Base-by-base conservation (phyloP, 2,329 filamentous ascomycete genomes). In the Penicillium sp. region DNA sequence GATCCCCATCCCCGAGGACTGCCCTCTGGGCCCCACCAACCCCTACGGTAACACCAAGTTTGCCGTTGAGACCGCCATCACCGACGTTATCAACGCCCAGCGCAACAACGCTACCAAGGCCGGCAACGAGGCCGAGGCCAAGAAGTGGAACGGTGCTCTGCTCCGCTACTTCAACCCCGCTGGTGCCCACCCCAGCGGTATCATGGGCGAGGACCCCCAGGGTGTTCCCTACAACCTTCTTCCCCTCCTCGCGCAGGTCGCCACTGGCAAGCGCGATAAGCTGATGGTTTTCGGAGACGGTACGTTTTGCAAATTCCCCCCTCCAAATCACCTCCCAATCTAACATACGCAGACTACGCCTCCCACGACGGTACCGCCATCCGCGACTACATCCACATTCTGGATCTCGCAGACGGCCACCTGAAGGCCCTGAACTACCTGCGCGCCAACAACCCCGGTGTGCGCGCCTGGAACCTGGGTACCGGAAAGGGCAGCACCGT, bases 141-240 rank as follows among this genome's bases (percentile, higher is more conserved):
- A 91, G 68, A 86, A 91, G 68, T 97, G 90, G 90, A 97, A 97
- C 75, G 94, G 85, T 53, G 94, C 93, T 40, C 81, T 97, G 62
- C 82, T 99, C 67, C 86, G 94, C 67, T 99, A 99, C 81, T 99
- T 99, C 82, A 99, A 99, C 83, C 94, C 94, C 29, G 91, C 89
- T 54, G 94, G 94, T 67, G 88, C 92, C 53, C 94, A 99, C 76
- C 94, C 95, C 45, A 93, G 86, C 67, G 95, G 94, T 53, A 86
- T 99, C 75, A 96, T 99, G 92, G 94, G 94, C 65, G 94, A 99
- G 79, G 94, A 99, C 75, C 94, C 94, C 43, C 88, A 96, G 73
- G 94, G 94, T 55, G 85, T 97, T 21, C 94, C 94, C 1, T 97
- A 91, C 83, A 99, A 99, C 80, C 82, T 99, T 59, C 85, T 99